Evolutionary conservation across 306 rosid genomes (phyloP), one percentile per base, ranked within the genome.

Genomic region (Lathyrus aphaca): DNA sequence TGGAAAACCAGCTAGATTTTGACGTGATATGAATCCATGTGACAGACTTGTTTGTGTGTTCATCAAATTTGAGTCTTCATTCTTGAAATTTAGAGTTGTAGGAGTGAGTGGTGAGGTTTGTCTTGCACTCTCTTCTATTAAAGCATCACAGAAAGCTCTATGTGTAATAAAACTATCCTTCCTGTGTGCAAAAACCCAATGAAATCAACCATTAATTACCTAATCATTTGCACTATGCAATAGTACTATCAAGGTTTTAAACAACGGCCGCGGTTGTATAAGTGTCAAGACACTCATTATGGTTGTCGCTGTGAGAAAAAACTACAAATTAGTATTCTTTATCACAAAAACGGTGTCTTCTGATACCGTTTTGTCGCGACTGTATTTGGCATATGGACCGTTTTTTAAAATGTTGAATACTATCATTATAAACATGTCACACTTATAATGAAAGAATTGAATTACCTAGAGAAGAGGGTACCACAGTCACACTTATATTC

Each of bases 401-500:
- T 32, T 32, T 32, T 6, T 32, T 5, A 5, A 32, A 32, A 5
- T 5, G 1, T 32, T 32, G 38, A 30, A 8, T 30, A 30, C 8
- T 30, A 30, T 5, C 5, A 30, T 1, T 32, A 32, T 4, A 29
- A 30, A 35, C 10, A 35, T 35, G 39, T 35, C 10, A 35, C 2
- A 35, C 10, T 35, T 35, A 35, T 35, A 25, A 14, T 12, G 14
- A 60, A 10, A 16, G 25, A 37, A 37, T 60, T 60, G 48, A 60
- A 60, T 60, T 60, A 60, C 66, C 66, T 60, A 5, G 48, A 60
- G 48, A 60, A 60, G 66, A 60, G 48, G 45, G 66, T 60, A 18
- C 66, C 66, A 60, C 66, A 60, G 5, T 60, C 66, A 60, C 66
- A 60, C 30, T 37, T 60, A 60, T 60, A 60, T 60, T 60, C 66